A percentile compares a stretch with the other conserved stretches of the same genome.
Conservation (phyloP, 345 rosid species). For the Pelargonium nanum region DNA sequence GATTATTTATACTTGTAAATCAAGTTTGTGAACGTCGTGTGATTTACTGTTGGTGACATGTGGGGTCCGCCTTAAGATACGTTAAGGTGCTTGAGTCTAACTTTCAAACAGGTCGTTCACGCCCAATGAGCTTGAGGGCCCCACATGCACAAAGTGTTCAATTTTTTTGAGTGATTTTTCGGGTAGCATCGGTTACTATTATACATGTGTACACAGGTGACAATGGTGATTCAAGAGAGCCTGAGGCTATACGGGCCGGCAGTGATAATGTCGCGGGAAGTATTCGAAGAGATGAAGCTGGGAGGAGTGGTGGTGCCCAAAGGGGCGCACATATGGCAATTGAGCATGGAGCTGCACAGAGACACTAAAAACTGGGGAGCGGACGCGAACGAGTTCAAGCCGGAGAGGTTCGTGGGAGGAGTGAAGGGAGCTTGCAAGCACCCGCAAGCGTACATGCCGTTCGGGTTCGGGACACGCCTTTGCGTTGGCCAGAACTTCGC, state of each 20-base stretch:
- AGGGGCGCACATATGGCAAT: constrained; percentile 16
- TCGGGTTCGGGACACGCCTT: constrained; percentile 23
- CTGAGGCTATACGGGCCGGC: constrained; percentile 21
- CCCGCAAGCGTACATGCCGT: constrained; percentile 23
- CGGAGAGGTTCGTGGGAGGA: constrained; percentile 28
- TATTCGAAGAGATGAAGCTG: constrained; percentile 15
- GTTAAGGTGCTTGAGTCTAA: no score
- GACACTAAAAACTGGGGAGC: constrained; percentile 31
- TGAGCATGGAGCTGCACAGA: constrained; percentile 15
- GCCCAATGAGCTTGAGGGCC: no score
- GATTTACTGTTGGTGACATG: no score
- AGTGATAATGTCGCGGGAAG: constrained; percentile 7
- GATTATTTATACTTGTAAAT: no score
- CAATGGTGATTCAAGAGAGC: constrained; percentile 19
- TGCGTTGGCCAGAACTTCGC: constrained; percentile 34
- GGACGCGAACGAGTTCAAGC: constrained; percentile 37
- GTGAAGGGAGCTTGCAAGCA: constrained; percentile 27
- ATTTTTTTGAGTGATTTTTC: no score
- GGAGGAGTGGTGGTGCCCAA: constrained; percentile 28
- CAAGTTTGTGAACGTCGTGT: no score
- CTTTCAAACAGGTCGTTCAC: no score
- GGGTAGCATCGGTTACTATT: no score
- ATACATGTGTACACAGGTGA: constrained; percentile 17
- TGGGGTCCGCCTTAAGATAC: no score
- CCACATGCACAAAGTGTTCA: no score